A percentile compares a stretch with the other conserved stretches of the same genome.
phyloP scores from a whole-genome alignment of 306 rosid species.

The Mucuna pruriens region DNA sequence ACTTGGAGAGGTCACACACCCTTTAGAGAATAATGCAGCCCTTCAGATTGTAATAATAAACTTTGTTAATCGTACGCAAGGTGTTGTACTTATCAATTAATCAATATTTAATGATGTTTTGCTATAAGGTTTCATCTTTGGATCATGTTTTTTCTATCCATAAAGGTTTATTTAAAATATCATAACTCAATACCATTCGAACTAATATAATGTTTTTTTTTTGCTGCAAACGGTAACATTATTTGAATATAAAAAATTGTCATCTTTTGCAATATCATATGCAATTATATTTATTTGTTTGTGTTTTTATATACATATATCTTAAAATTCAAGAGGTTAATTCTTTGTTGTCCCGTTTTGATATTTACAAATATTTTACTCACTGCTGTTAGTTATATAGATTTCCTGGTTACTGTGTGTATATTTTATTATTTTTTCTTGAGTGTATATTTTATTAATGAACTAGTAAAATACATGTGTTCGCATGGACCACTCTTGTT shows the following conservation, averaged over 20 bases:
- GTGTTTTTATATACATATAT: neutral
- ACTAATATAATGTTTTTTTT: no score
- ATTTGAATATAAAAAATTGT: neutral
- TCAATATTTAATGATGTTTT: neutral
- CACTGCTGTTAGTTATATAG: neutral
- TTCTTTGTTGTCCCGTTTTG: neutral
- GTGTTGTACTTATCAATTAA: neutral
- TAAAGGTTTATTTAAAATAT: no score
- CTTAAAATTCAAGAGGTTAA: neutral
- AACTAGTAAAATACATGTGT: no score
- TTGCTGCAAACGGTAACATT: no score
- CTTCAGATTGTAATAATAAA: slow-evolving; percentile 27
- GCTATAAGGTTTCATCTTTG: no score
- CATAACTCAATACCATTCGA: no score
- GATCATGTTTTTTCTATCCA: no score
- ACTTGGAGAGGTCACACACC: slow-evolving; percentile 12
- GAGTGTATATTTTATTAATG: no score
- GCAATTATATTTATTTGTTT: neutral
- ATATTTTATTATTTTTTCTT: no score
- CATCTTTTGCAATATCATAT: neutral
- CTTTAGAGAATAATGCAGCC: slow-evolving; percentile 10
- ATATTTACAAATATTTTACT: neutral
- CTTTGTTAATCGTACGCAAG: slow-evolving; percentile 9
- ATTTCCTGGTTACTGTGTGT: no score
- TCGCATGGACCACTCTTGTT: no score